Evolutionary conservation across 225 moss, liverwort and hornwort species (phyloP).

Genomic region (Polytrichum formosum): DNA sequence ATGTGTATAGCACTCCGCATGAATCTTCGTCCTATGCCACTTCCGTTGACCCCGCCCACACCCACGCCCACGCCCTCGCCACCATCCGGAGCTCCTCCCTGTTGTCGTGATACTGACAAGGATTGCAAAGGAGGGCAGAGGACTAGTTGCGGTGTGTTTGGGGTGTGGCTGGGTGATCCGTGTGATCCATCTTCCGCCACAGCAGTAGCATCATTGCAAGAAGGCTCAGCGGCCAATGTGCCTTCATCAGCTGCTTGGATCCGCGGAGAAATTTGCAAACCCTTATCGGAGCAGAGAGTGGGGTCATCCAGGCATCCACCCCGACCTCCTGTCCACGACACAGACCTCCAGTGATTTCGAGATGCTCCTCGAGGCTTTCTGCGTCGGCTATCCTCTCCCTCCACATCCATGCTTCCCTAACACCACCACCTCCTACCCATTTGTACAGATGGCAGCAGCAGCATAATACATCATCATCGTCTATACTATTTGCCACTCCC

Average conservation of each 20-base stretch:
- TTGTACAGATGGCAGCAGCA: conserved; percentile 4
- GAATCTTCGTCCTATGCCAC: conserved; percentile 8
- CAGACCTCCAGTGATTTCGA: conserved; percentile 49
- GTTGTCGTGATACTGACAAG: conserved; percentile 28
- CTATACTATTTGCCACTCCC: conserved; percentile 12
- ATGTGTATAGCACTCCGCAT: conserved; percentile 76
- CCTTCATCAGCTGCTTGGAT: background rate
- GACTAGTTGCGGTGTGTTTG: conserved; percentile 25
- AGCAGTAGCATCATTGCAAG: background rate
- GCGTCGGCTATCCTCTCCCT: conserved; percentile 32
- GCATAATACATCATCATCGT: background rate
- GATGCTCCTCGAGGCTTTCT: conserved; percentile 13
- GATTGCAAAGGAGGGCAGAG: conserved; percentile 50
- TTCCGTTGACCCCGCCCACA: no score
- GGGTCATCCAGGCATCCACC: conserved; percentile 22
- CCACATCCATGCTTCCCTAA: conserved; percentile 64
- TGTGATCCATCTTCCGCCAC: background rate
- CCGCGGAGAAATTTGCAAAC: no score
- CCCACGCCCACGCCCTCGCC: no score
- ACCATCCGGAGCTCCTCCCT: conserved; percentile 5
- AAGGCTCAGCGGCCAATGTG: background rate
- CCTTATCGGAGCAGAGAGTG: conserved; percentile 5
- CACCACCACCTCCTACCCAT: conserved; percentile 37
- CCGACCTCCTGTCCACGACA: conserved; percentile 42
- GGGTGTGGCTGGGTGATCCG: conserved; percentile 6